Conservation (phyloP, 768 basidiomycete genomes). For the Rhizopogon vulgaris region DNA sequence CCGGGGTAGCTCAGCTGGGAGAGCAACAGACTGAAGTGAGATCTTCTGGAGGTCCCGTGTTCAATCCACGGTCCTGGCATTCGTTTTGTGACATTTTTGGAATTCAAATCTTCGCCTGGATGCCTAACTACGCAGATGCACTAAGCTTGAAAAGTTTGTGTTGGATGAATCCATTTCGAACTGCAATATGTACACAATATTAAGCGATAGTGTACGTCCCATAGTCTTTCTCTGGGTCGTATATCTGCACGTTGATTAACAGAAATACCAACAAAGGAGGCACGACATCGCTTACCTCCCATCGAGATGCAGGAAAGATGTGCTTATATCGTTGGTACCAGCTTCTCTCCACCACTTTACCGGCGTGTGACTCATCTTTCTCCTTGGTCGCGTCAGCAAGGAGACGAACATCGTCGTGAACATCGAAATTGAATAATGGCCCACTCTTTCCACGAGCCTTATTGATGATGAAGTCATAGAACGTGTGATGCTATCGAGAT, state of each 20-base stretch:
- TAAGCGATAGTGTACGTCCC: conserved; percentile 82
- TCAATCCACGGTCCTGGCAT: conserved; percentile 40
- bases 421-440: conserved; percentile 97
- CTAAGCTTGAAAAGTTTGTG: background rate
- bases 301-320: conserved; percentile 93
- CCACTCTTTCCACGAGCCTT: conserved; percentile 98
- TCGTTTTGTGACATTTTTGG: conserved; percentile 7
- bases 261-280: conserved; percentile 1
- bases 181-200: background rate
- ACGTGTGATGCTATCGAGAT: conserved; percentile 81
- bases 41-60: conserved; percentile 37
- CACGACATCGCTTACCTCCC: conserved; percentile 73
- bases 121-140: background rate
- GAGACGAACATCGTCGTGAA: conserved; percentile 95
- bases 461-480: conserved; percentile 98
- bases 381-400: conserved; percentile 92
- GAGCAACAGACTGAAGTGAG: conserved; percentile 31
- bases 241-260: conserved; percentile 47
- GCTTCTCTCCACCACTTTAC: conserved; percentile 94
- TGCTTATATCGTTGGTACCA: conserved; percentile 97
- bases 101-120: background rate
- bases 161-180: background rate
- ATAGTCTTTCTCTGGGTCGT: conserved; percentile 91
- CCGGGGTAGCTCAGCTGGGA: conserved; percentile 32
- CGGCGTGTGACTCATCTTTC: conserved; percentile 98